A percentile compares a stretch with the other conserved stretches of the same genome.
Evolutionary conservation across 768 basidiomycete species (phyloP).

Genomic region (Gloeopeniophorella convolvens): DNA sequence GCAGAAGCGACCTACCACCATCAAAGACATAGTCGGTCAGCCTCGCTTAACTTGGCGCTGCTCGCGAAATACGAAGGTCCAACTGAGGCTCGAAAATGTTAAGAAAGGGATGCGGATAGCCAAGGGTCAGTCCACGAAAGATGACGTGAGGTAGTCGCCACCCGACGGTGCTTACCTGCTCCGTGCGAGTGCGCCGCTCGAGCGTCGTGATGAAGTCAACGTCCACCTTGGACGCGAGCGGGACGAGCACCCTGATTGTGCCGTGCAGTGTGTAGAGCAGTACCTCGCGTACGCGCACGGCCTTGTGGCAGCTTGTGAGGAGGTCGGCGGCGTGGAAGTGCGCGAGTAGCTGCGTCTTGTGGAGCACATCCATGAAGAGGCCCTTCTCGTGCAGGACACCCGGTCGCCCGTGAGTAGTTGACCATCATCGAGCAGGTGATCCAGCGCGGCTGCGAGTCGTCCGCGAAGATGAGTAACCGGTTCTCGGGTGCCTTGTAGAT

Average conservation of each 20-base stretch:
- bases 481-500: slow-evolving; percentile 96
- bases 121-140: no score
- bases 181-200: slow-evolving; percentile 91
- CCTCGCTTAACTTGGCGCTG: no score
- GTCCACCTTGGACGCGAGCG: slow-evolving; percentile 95
- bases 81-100: no score
- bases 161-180: slow-evolving; percentile 83
- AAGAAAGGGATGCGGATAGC: no score
- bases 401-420: slow-evolving; percentile 97
- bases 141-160: slow-evolving; percentile 91
- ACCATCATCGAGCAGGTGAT: slow-evolving; percentile 85
- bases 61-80: no score
- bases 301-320: slow-evolving; percentile 84
- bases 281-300: slow-evolving; percentile 90
- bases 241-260: slow-evolving; percentile 89
- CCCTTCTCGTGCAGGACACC: slow-evolving; percentile 95
- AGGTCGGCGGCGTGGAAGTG: slow-evolving; percentile 93
- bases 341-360: slow-evolving; percentile 84
- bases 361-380: slow-evolving; percentile 89
- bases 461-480: slow-evolving; percentile 88
- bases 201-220: slow-evolving; percentile 96
- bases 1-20: no score
- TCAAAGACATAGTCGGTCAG: no score
- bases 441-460: slow-evolving; percentile 91
- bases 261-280: slow-evolving; percentile 92